Evolutionary conservation across 495 filamentous ascomycete genomes (phyloP).

Genomic region (Podospora pseudocomata): DNA sequence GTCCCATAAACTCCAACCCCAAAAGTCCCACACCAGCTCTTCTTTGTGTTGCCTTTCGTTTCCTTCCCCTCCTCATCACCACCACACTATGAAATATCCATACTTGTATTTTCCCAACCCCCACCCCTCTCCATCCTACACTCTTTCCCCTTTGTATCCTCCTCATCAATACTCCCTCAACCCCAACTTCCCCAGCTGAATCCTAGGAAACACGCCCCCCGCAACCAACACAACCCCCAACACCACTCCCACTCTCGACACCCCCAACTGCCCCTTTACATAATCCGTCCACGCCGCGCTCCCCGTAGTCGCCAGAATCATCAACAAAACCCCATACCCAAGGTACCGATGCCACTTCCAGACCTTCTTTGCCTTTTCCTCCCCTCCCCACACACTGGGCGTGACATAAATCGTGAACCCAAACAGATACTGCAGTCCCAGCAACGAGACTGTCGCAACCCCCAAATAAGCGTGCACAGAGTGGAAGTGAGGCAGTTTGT

Average conservation of each 20-base stretch:
- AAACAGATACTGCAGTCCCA: conserved; percentile 68
- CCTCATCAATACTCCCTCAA: conserved; percentile 30
- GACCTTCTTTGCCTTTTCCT: conserved; percentile 70
- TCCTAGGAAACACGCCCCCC: conserved; percentile 66
- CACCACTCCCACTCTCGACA: conserved; percentile 70
- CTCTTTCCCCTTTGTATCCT: neutral
- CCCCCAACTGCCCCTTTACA: conserved; percentile 55
- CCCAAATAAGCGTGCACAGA: conserved; percentile 78
- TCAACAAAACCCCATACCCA: conserved; percentile 70
- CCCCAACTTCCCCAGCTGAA: conserved; percentile 81
- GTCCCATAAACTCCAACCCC: neutral
- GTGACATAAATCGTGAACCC: conserved; percentile 76
- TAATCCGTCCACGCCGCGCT: conserved; percentile 75
- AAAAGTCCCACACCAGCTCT: neutral
- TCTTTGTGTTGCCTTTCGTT: neutral
- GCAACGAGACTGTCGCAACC: conserved; percentile 64
- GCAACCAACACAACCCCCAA: conserved; percentile 59
- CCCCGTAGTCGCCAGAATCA: conserved; percentile 68
- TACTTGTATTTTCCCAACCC: neutral
- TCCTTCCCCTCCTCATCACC: neutral
- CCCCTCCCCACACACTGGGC: conserved; percentile 69
- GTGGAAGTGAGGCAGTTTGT: conserved; percentile 61
- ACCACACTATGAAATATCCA: neutral
- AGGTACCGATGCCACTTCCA: conserved; percentile 84
- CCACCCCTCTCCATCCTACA: neutral